phyloP scores from a whole-genome alignment of 345 rosid genomes.

The Limnanthes douglasii region DNA sequence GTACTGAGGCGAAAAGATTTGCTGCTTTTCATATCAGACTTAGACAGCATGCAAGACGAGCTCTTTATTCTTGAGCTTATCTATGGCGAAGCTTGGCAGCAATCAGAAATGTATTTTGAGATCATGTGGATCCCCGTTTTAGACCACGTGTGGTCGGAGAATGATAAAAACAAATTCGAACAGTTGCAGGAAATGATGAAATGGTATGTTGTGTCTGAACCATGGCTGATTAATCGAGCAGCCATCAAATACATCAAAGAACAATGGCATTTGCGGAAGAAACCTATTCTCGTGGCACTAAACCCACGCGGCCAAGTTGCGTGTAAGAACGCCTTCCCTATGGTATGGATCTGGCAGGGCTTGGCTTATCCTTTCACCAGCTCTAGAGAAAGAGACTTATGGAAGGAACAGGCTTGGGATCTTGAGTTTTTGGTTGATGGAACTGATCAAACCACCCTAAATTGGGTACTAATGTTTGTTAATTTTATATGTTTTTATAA shows the following conservation, averaged over 20 bases:
- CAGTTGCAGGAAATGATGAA: slow-evolving; percentile 37
- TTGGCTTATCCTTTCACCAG: slow-evolving; percentile 65
- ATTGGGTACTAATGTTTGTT: slow-evolving; percentile 23
- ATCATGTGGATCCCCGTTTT: slow-evolving; percentile 68
- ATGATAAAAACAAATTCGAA: slow-evolving; percentile 30
- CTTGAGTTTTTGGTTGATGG: slow-evolving; percentile 40
- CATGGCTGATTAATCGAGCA: slow-evolving; percentile 28
- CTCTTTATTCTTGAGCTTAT: slow-evolving; percentile 32
- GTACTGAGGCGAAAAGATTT: slow-evolving; percentile 56
- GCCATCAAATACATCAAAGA: slow-evolving; percentile 40
- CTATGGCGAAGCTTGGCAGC: slow-evolving; percentile 31
- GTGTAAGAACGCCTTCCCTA: slow-evolving; percentile 59
- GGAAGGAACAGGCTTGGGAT: slow-evolving; percentile 48
- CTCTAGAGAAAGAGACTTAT: slow-evolving; percentile 34
- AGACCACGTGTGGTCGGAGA: slow-evolving; percentile 32
- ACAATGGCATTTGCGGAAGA: slow-evolving; percentile 51
- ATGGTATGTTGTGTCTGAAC: slow-evolving; percentile 62
- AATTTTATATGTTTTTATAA: not conserved
- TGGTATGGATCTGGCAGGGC: slow-evolving; percentile 83
- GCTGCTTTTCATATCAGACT: slow-evolving; percentile 55
- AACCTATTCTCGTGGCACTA: slow-evolving; percentile 58
- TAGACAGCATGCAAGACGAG: slow-evolving; percentile 42
- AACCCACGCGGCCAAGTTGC: slow-evolving; percentile 68
- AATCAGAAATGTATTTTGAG: slow-evolving; percentile 46
- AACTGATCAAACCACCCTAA: slow-evolving; percentile 23